These are phyloP conservation scores for Coemansia sp. DNA, from an alignment of 192 early-diverging fungal genomes.

Conservation along the genomic window DNA sequence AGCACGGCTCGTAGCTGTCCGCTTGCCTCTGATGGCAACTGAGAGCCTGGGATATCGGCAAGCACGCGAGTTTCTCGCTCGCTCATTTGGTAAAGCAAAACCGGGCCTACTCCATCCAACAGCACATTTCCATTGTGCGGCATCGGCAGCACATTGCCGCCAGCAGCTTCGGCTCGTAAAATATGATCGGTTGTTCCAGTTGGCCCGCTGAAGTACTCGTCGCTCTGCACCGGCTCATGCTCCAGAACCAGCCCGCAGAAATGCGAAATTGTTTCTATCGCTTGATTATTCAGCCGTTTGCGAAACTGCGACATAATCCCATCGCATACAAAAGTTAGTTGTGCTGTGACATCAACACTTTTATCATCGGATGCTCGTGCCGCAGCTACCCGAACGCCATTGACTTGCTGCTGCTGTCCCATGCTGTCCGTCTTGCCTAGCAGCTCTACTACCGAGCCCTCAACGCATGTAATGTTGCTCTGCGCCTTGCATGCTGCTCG, in stretches of 20 bases:
- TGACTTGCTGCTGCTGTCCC: slow-evolving; percentile 6
- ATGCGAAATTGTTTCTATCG: slow-evolving; percentile 37
- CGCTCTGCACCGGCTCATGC: slow-evolving; percentile 55
- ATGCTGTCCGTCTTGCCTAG: slow-evolving; percentile 33
- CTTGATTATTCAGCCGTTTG: slow-evolving; percentile 44
- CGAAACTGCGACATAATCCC: slow-evolving; percentile 96
- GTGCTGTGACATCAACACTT: slow-evolving; percentile 22
- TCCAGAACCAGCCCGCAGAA: slow-evolving; percentile 49
- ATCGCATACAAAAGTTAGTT: slow-evolving; percentile 81
- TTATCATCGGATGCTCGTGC: slow-evolving; percentile 13
- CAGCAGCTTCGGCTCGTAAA: background rate
- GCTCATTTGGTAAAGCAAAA: slow-evolving; percentile 90
- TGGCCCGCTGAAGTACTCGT: slow-evolving; percentile 80
- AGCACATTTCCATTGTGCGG: slow-evolving; percentile 90
- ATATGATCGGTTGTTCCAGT: slow-evolving; percentile 37
- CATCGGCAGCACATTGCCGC: slow-evolving; percentile 61
- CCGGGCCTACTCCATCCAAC: slow-evolving; percentile 78
- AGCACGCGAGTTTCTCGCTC: slow-evolving; percentile 83
- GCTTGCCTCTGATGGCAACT: slow-evolving; percentile 66
- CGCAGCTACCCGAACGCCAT: slow-evolving; percentile 29
- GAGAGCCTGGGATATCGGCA: slow-evolving; percentile 83
- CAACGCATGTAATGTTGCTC: slow-evolving; percentile 69
- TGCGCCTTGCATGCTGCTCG: slow-evolving; percentile 57
- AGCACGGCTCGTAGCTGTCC: slow-evolving; percentile 46
- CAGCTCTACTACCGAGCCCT: slow-evolving; percentile 72